Percentiles rank a stretch among this genome's conserved stretches.
phyloP scores from a whole-genome alignment of 2,329 filamentous ascomycete species.

The Cytospora piceicola region DNA sequence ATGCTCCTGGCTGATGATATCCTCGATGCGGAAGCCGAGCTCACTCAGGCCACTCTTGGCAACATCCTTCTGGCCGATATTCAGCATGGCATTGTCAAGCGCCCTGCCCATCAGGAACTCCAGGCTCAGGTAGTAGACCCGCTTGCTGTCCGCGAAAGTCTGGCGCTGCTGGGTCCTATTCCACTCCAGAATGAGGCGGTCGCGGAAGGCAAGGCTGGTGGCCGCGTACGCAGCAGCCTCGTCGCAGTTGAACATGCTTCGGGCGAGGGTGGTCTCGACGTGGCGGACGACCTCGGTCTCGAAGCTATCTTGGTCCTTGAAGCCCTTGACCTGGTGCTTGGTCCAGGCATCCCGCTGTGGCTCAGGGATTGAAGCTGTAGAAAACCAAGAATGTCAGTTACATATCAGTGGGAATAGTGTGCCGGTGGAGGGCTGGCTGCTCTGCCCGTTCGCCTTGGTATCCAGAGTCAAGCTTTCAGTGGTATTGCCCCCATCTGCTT shows the following conservation, averaged over 20 bases:
- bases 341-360: conserved; percentile 82
- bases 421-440: background rate
- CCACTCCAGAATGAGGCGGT: conserved; percentile 93
- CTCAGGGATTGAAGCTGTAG: conserved; percentile 77
- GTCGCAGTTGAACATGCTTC: conserved; percentile 98
- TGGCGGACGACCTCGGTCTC: conserved; percentile 87
- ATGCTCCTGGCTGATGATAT: conserved; percentile 91
- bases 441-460: background rate
- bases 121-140: conserved; percentile 94
- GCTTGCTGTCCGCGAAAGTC: conserved; percentile 87
- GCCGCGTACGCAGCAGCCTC: conserved; percentile 91
- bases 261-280: conserved; percentile 93
- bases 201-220: conserved; percentile 87
- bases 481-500: background rate
- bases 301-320: conserved; percentile 81
- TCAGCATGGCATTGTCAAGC: conserved; percentile 98
- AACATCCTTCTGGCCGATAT: conserved; percentile 83
- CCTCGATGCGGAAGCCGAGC: conserved; percentile 95
- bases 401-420: too few species aligned
- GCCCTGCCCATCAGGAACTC: conserved; percentile 98
- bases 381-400: background rate
- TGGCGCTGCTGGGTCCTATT: conserved; percentile 98
- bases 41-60: conserved; percentile 84
- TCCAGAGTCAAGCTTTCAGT: background rate
- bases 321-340: conserved; percentile 65